A percentile compares a stretch with the other conserved stretches of the same genome.
Evolutionary conservation across 805 yeast genomes (phyloP).

Genomic region (Ogataea minuta): DNA sequence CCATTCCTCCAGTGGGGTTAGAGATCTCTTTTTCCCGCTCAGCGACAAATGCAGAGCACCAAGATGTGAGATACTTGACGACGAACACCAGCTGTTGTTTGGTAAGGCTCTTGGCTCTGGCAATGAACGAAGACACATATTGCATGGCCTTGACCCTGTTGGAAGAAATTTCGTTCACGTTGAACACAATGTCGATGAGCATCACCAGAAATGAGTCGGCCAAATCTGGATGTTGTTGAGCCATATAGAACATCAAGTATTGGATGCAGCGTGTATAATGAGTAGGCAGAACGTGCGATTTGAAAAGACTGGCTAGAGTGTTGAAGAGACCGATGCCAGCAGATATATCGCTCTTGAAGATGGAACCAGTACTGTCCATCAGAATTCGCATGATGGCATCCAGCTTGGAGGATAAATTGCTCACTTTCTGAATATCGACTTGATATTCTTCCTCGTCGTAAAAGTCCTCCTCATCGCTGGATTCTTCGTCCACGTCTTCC

Average conservation of each 20-base stretch:
- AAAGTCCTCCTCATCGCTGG: slow-evolving; percentile 30
- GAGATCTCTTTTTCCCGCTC: slow-evolving; percentile 85
- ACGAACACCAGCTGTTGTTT: slow-evolving; percentile 77
- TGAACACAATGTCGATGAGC: slow-evolving; percentile 79
- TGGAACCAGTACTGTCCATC: slow-evolving; percentile 46
- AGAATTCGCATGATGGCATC: slow-evolving; percentile 66
- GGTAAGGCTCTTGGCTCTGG: slow-evolving; percentile 75
- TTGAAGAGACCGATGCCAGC: slow-evolving; percentile 69
- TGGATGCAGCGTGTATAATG: slow-evolving; percentile 89
- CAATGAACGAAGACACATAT: slow-evolving; percentile 84
- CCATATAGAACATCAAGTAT: slow-evolving; percentile 73
- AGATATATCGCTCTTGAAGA: slow-evolving; percentile 50
- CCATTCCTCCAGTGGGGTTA: slow-evolving; percentile 71
- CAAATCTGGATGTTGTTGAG: slow-evolving; percentile 79
- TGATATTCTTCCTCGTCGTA: slow-evolving; percentile 46
- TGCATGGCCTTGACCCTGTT: slow-evolving; percentile 87
- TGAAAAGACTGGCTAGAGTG: slow-evolving; percentile 72
- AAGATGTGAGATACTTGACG: slow-evolving; percentile 74
- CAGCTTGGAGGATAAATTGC: slow-evolving; percentile 60
- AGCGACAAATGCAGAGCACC: slow-evolving; percentile 77
- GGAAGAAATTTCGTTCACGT: slow-evolving; percentile 63
- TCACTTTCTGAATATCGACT: slow-evolving; percentile 47
- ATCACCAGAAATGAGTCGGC: slow-evolving; percentile 82
- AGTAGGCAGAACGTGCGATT: slow-evolving; percentile 82
- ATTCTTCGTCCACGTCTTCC: slow-evolving; percentile 36